A percentile compares a stretch with the other conserved stretches of the same genome.
phyloP scores from a whole-genome alignment of 305 asterid species.

The Striga hermonthica region DNA sequence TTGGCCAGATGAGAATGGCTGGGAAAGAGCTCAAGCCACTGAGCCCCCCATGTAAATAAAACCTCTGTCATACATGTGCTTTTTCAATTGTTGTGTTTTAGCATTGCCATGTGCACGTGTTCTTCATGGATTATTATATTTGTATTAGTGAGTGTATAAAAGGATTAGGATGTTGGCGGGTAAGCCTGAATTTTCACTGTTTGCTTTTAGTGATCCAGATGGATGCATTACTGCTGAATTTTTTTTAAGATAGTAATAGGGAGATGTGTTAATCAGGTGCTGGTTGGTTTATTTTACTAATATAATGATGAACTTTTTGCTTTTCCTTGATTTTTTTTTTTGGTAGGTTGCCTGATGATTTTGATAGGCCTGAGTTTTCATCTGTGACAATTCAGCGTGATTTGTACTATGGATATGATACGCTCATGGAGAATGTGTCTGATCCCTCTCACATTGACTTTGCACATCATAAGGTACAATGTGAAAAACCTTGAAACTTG shows the following conservation, averaged over 20 bases:
- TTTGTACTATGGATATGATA: conserved; percentile 90
- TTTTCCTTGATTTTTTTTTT: neutral
- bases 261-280: conserved; percentile 23
- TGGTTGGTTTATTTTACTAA: conserved; percentile 21
- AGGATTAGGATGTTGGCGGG: too few relatives aligned
- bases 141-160: too few relatives aligned
- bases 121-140: conserved; percentile 19
- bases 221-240: too few relatives aligned
- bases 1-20: conserved; percentile 97
- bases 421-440: conserved; percentile 98
- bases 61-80: neutral
- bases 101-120: conserved; percentile 1
- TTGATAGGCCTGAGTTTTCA: conserved; percentile 83
- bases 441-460: conserved; percentile 99
- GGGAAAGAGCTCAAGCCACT: conserved; percentile 85
- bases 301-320: conserved; percentile 9
- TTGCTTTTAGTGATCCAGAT: too few relatives aligned
- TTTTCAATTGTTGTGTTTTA: neutral
- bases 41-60: conserved; percentile 61
- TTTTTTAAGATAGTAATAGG: conserved; percentile 5
- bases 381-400: conserved; percentile 95
- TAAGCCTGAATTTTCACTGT: too few relatives aligned
- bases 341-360: conserved; percentile 92
- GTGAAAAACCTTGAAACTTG: neutral
- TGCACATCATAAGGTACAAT: conserved; percentile 91